Evolutionary conservation across 768 basidiomycete species (phyloP).

Genomic region (Exsudoporus frostii): DNA sequence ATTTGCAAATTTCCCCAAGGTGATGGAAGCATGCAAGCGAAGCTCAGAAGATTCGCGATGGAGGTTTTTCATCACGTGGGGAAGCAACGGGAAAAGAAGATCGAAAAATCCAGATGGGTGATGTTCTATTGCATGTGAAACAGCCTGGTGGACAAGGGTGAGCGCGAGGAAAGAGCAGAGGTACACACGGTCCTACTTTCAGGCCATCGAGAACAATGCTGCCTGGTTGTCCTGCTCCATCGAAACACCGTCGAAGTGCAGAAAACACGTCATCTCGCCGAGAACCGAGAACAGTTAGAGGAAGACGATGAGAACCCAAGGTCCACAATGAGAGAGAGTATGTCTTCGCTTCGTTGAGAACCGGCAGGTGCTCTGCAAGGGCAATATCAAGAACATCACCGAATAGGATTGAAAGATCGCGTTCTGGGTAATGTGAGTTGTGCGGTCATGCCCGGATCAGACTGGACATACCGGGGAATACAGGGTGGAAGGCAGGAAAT

Average conservation of each 20-base stretch:
- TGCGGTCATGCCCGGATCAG: background rate
- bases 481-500: slow-evolving; percentile 41
- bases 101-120: slow-evolving; percentile 17
- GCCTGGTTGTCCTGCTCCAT: slow-evolving; percentile 20
- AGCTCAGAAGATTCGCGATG: slow-evolving; percentile 11
- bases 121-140: slow-evolving; percentile 22
- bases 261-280: slow-evolving; percentile 31
- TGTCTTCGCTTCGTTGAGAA: slow-evolving; percentile 42
- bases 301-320: slow-evolving; percentile 48
- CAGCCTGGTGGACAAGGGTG: slow-evolving; percentile 17
- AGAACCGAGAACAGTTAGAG: slow-evolving; percentile 36
- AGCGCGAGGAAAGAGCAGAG: background rate
- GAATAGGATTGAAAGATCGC: slow-evolving; percentile 44
- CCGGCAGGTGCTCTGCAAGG: slow-evolving; percentile 32
- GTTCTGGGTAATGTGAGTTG: slow-evolving; percentile 30
- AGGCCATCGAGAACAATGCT: slow-evolving; percentile 24
- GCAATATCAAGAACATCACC: slow-evolving; percentile 44
- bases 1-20: slow-evolving; percentile 25
- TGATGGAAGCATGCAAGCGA: slow-evolving; percentile 21
- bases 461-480: slow-evolving; percentile 48
- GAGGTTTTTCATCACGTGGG: slow-evolving; percentile 17
- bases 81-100: slow-evolving; percentile 20
- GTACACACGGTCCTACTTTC: slow-evolving; percentile 21
- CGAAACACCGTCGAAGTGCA: slow-evolving; percentile 37
- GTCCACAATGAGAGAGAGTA: slow-evolving; percentile 48